A percentile compares a stretch with the other conserved stretches of the same genome.
Evolutionary conservation across 306 rosid genomes (phyloP).

Genomic region (Lupinus albus): DNA sequence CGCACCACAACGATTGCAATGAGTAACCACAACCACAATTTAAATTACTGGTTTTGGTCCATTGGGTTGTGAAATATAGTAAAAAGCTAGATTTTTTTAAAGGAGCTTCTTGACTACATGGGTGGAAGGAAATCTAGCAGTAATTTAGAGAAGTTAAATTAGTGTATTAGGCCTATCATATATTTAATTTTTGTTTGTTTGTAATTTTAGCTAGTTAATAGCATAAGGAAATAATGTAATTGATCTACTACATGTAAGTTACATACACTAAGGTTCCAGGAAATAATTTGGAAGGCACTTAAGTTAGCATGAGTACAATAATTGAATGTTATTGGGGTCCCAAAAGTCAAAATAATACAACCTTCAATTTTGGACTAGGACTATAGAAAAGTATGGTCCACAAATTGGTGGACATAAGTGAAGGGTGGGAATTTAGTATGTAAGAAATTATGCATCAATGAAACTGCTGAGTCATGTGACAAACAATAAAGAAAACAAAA

Average conservation of each 20-base stretch:
- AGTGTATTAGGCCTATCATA: too few species aligned
- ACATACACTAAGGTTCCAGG: slow-evolving; percentile 15
- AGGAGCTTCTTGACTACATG: neutral
- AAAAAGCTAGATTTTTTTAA: neutral
- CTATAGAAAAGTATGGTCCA: slow-evolving; percentile 12
- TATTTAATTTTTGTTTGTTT: too few species aligned
- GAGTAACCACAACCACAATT: too few species aligned
- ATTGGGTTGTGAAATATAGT: slow-evolving; percentile 5
- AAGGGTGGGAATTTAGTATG: neutral
- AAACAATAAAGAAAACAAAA: neutral
- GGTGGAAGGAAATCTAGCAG: too few species aligned
- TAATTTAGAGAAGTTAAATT: too few species aligned
- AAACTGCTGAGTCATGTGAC: neutral
- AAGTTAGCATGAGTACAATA: neutral
- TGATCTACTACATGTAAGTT: too few species aligned
- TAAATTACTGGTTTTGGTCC: too few species aligned
- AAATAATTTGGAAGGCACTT: slow-evolving; percentile 24
- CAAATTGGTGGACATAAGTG: neutral
- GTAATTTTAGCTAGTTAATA: too few species aligned
- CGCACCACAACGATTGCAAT: too few species aligned
- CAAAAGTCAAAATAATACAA: neutral
- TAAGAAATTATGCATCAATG: neutral
- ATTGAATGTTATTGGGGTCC: slow-evolving; percentile 6
- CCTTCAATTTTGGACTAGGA: neutral
- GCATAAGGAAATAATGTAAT: too few species aligned